phyloP scores from a whole-genome alignment of 495 filamentous ascomycete genomes.

The Mycothermus thermophilus region DNA sequence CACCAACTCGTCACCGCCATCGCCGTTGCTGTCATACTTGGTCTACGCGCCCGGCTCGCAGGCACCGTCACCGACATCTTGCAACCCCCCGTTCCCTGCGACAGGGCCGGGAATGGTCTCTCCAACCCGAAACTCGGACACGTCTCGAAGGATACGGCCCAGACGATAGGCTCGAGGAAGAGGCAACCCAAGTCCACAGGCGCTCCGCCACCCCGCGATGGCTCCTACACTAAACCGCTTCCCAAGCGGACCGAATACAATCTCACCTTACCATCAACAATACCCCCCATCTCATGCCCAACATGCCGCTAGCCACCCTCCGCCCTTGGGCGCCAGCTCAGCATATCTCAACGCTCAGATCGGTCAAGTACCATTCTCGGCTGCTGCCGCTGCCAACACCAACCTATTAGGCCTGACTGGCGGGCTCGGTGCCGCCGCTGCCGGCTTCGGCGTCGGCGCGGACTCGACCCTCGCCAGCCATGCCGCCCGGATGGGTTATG shows the following conservation, averaged over 20 bases:
- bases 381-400: conserved; percentile 43
- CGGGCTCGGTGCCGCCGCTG: conserved; percentile 25
- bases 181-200: conserved; percentile 2
- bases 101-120: conserved; percentile 13
- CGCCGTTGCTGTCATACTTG: too few relatives aligned
- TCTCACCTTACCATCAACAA: conserved; percentile 34
- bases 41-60: too few relatives aligned
- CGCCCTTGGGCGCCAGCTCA: conserved; percentile 21
- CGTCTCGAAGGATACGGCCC: conserved; percentile 6
- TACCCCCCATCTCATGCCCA: conserved; percentile 32
- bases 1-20: too few relatives aligned
- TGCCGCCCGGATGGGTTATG: conserved; percentile 75
- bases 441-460: conserved; percentile 45
- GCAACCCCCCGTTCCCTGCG: too few relatives aligned
- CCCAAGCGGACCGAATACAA: conserved; percentile 20
- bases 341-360: conserved; percentile 42
- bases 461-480: conserved; percentile 81
- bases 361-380: conserved; percentile 52
- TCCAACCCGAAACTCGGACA: conserved; percentile 5
- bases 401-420: conserved; percentile 47
- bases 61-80: too few relatives aligned
- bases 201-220: conserved; percentile 15
- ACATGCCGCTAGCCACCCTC: conserved; percentile 29
- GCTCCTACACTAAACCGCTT: conserved; percentile 23
- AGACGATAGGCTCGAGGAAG: conserved; percentile 5